Evolutionary conservation across 805 yeast genomes (phyloP).

Genomic region (Suhomyces kilbournensis): DNA sequence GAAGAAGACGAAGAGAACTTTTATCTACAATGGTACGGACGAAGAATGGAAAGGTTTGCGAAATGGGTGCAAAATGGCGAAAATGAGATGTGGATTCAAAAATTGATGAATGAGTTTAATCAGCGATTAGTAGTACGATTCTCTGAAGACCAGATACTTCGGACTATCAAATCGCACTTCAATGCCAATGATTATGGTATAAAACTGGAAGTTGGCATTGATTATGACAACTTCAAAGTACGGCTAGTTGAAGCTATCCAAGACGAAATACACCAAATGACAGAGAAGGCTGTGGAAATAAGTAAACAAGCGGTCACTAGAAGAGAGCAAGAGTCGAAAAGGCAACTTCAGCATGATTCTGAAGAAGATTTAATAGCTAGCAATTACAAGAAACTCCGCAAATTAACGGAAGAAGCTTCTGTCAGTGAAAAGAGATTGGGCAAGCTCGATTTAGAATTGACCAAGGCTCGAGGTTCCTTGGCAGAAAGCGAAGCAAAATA

Average conservation of each 20-base stretch:
- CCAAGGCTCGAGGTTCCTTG: conserved; percentile 16
- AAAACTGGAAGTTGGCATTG: neutral
- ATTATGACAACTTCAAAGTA: neutral
- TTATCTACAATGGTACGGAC: conserved; percentile 26
- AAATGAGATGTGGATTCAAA: conserved; percentile 9
- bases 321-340: conserved; percentile 19
- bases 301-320: neutral
- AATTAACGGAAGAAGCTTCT: conserved; percentile 34
- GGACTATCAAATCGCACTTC: conserved; percentile 13
- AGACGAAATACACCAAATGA: neutral
- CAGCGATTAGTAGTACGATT: conserved; percentile 15
- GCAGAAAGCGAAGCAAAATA: conserved; percentile 11
- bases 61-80: conserved; percentile 23
- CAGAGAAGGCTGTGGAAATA: neutral
- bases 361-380: conserved; percentile 33
- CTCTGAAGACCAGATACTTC: conserved; percentile 24
- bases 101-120: conserved; percentile 19
- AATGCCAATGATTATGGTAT: neutral
- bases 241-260: neutral
- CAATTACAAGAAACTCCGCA: conserved; percentile 29
- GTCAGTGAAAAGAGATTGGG: conserved; percentile 30
- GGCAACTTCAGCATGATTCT: conserved; percentile 32
- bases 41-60: conserved; percentile 20
- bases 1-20: conserved; percentile 13
- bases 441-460: conserved; percentile 29